These are phyloP conservation scores for Nitzschia inconspicua DNA, from an alignment of 108 stramenopile species.

Conservation along the genomic window DNA sequence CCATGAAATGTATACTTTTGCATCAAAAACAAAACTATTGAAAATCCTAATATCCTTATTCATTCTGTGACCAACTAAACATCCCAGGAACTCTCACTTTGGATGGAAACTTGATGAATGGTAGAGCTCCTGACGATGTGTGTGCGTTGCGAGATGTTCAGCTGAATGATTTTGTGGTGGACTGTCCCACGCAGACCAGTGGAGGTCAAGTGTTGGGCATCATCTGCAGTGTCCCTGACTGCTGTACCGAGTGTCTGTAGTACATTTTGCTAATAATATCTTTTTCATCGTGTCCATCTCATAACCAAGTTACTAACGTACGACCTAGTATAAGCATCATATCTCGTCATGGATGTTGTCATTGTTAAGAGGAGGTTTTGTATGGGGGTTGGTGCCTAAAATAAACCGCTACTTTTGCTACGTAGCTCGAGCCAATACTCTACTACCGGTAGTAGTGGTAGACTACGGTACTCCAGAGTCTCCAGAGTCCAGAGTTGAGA, in stretches of 20 bases:
- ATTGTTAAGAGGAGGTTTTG: too few species aligned
- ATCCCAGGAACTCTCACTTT: conserved; percentile 19
- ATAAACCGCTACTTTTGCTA: too few species aligned
- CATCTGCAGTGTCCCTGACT: conserved; percentile 31
- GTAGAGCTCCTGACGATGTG: conserved; percentile 48
- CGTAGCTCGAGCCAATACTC: too few species aligned
- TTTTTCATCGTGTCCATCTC: too few species aligned
- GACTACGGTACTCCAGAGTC: too few species aligned
- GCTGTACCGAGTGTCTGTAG: conserved; percentile 32
- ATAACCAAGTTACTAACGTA: too few species aligned
- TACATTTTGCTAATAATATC: background rate
- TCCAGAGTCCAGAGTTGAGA: too few species aligned
- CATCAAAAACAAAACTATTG: background rate
- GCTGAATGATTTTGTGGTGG: conserved; percentile 27
- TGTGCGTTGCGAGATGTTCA: conserved; percentile 34
- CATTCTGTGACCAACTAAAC: background rate
- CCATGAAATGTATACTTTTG: background rate
- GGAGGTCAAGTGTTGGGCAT: conserved; percentile 17
- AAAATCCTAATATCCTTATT: background rate
- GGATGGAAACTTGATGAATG: conserved; percentile 33
- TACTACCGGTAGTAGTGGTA: too few species aligned
- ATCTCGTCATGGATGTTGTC: too few species aligned
- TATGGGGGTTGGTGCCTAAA: too few species aligned
- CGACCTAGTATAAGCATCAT: too few species aligned
- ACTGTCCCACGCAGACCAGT: conserved; percentile 22